A percentile compares a stretch with the other conserved stretches of the same genome.
Evolutionary conservation across 306 rosid species (phyloP).

Genomic region (Sesbania bispinosa): DNA sequence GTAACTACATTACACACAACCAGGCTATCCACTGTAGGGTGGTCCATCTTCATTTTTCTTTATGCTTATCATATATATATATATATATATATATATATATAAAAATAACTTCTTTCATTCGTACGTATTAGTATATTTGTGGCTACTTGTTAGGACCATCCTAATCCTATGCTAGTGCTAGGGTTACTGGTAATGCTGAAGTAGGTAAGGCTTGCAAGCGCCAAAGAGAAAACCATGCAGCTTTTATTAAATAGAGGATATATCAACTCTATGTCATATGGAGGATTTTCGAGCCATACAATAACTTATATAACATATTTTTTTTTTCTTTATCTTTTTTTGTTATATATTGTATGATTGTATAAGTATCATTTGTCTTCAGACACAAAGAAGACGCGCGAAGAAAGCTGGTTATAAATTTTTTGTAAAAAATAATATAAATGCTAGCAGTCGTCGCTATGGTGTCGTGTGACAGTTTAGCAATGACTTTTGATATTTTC

Average conservation of each 20-base stretch:
- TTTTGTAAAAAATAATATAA: too few relatives aligned
- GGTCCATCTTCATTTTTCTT: constrained; percentile 24
- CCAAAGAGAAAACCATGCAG: background rate
- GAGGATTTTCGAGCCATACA: too few relatives aligned
- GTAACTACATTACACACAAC: background rate
- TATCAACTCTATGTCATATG: constrained; percentile 1
- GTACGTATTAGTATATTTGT: constrained; percentile 7
- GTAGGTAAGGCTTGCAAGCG: constrained; percentile 6
- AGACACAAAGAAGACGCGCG: too few relatives aligned
- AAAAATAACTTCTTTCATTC: background rate
- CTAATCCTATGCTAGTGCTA: constrained; percentile 24
- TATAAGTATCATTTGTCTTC: too few relatives aligned
- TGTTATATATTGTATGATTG: too few relatives aligned
- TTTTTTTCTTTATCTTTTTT: too few relatives aligned
- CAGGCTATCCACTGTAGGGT: constrained; percentile 13
- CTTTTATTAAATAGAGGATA: constrained; percentile 19
- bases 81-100: too few relatives aligned
- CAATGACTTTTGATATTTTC: too few relatives aligned
- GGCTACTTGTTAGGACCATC: constrained; percentile 28
- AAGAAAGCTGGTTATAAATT: too few relatives aligned
- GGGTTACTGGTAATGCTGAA: constrained; percentile 13
- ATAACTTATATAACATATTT: too few relatives aligned
- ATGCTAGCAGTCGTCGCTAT: too few relatives aligned
- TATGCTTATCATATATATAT: background rate
- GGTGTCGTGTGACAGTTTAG: too few relatives aligned